Base-by-base conservation (phyloP, 305 asterid species). In the Ilex paraguariensis region DNA sequence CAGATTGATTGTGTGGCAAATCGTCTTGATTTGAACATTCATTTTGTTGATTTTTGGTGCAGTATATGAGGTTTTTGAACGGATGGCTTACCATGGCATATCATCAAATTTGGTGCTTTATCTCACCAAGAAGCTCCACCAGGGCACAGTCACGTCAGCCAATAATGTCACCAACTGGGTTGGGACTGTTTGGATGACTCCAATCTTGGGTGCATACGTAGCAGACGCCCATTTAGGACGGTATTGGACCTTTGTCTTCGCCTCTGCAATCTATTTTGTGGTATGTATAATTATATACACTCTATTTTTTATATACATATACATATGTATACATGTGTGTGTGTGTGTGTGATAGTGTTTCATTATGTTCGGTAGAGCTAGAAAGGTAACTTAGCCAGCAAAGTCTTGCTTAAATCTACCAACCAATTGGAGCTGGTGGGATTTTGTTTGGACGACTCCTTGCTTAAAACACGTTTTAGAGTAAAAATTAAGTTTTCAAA, bases 1-100 rank as follows among this genome's bases (percentile, higher is more conserved):
- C n/a, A n/a, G n/a, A n/a, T n/a, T 21, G 28, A 21, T 21, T 2
- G 28, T 21, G 28, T 21, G 28, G 28, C 28, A 21, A 21, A 21
- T 21, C 2, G 28, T 21, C 28, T 21, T 21, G 28, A 21, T 21
- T 21, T 21, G 28, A 21, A 21, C 28, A 21, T 21, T 21, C 28
- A 21, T 21, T 21, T 21, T 21, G 28, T 21, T 21, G 28, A 21
- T 36, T 36, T 5, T 5, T 36, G 42, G 9, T 36, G 69, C 84
- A 91, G 98, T 88, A 56, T 88, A 91, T 61, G 98, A 88, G 70
- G 95, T 91, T 51, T 86, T 88, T 13, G 98, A 91, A 77, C 86
- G 98, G 0, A 86, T 91, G 95, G 96, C 98, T 5, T 91, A 73
- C 45, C 83, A 81, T 56, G 95, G 96, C 30, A 84, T 91, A 73